Conservation (phyloP, 208 protist genomes). For the Leishmania tropica region DNA sequence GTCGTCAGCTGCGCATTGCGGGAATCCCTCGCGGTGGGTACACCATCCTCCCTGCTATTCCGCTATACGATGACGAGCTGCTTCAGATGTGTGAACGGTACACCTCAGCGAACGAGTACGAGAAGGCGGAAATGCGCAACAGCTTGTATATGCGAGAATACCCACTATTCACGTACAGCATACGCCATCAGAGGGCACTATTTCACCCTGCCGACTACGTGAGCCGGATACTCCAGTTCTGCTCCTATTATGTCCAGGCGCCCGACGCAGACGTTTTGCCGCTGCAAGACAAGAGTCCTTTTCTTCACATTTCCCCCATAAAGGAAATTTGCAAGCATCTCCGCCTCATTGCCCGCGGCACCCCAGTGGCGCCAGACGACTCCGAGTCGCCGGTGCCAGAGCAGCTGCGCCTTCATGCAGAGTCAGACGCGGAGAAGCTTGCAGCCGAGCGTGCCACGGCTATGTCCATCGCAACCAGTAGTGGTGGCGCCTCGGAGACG, state of each 20-base stretch:
- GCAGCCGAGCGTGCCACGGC: background rate
- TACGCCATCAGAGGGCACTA: constrained; percentile 29
- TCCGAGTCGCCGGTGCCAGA: background rate
- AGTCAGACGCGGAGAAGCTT: constrained; percentile 18
- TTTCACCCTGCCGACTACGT: constrained; percentile 82
- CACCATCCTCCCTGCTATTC: constrained; percentile 73
- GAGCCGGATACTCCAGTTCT: constrained; percentile 67
- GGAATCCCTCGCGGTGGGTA: constrained; percentile 67
- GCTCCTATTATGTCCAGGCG: constrained; percentile 29
- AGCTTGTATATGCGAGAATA: constrained; percentile 48
- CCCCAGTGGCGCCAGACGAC: background rate
- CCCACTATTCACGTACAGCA: constrained; percentile 37
- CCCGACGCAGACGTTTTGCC: constrained; percentile 20
- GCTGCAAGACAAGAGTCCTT: constrained; percentile 36
- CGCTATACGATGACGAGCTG: constrained; percentile 60
- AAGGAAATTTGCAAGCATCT: constrained; percentile 51
- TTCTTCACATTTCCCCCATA: constrained; percentile 74
- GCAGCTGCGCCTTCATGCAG: constrained; percentile 21
- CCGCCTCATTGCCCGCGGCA: constrained; percentile 23
- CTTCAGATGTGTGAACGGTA: constrained; percentile 61
- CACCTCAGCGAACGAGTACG: constrained; percentile 36
- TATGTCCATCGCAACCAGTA: background rate
- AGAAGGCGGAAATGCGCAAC: constrained; percentile 42
- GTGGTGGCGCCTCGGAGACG: background rate
- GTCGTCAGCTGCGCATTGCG: constrained; percentile 67